phyloP scores from a whole-genome alignment of 148 eudicot species.

The Simmondsia chinensis region DNA sequence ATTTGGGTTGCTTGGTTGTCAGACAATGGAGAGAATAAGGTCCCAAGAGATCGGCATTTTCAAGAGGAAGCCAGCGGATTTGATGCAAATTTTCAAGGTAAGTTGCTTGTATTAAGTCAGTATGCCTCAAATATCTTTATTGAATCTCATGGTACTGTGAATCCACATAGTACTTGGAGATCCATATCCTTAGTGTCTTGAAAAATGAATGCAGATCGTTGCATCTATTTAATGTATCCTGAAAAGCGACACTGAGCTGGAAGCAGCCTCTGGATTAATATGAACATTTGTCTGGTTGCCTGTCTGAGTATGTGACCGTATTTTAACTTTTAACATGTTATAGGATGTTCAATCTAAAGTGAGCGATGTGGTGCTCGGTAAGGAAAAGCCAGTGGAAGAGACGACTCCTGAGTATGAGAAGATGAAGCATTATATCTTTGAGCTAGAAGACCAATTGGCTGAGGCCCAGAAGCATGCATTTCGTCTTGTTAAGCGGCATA shows the following conservation, averaged over 20 bases:
- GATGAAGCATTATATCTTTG: conserved; percentile 70
- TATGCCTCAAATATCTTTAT: not conserved
- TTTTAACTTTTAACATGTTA: not conserved
- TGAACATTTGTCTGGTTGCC: not conserved
- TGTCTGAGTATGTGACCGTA: not conserved
- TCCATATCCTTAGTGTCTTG: no score
- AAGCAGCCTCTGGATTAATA: no score
- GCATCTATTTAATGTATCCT: no score
- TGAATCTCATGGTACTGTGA: no score
- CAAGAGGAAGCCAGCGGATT: conserved; percentile 73
- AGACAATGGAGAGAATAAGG: conserved; percentile 99
- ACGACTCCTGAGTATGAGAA: conserved; percentile 84
- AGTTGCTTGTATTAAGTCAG: not conserved
- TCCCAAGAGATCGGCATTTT: conserved; percentile 73
- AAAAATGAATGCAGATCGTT: no score
- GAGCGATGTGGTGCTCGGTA: conserved; percentile 86
- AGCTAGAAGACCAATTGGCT: conserved; percentile 89
- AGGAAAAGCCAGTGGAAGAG: conserved; percentile 90
- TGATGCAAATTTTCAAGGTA: conserved; percentile 93
- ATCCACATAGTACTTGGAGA: no score
- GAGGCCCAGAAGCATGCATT: conserved; percentile 95
- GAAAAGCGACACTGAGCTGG: no score
- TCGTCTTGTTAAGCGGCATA: conserved; percentile 88
- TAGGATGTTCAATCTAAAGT: conserved; percentile 90
- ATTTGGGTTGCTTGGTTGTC: conserved; percentile 19